Evolutionary conservation across 2,329 filamentous ascomycete genomes (phyloP).

Genomic region (Xylariaceae sp.): DNA sequence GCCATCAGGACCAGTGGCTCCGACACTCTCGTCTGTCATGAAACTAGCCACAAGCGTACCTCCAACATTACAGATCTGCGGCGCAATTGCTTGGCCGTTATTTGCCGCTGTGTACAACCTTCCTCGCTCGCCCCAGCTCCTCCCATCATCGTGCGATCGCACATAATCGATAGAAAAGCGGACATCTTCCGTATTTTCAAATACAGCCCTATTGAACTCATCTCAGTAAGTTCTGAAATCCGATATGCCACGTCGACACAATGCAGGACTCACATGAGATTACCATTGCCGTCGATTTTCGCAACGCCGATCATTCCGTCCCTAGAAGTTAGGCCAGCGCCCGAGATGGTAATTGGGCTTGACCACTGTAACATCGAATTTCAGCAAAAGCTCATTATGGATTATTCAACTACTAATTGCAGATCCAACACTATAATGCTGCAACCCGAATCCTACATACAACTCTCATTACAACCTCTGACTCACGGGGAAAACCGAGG

Average conservation of each 20-base stretch:
- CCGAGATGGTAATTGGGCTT: conserved; percentile 43
- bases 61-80: conserved; percentile 51
- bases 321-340: conserved; percentile 42
- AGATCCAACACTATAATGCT: neutral
- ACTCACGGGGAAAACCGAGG: neutral
- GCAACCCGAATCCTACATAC: neutral
- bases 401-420: neutral
- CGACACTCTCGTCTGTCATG: conserved; percentile 52
- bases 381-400: conserved; percentile 39
- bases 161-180: conserved; percentile 48
- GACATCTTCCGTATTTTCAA: conserved; percentile 48
- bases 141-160: conserved; percentile 49
- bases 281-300: conserved; percentile 35
- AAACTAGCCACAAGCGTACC: conserved; percentile 51
- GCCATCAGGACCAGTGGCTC: conserved; percentile 31
- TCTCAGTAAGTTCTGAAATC: neutral
- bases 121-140: conserved; percentile 47
- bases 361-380: conserved; percentile 22
- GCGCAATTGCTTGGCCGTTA: conserved; percentile 48
- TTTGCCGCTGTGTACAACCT: conserved; percentile 47
- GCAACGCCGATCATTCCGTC: conserved; percentile 56
- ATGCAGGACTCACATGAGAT: conserved; percentile 43
- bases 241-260: neutral
- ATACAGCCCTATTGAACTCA: conserved; percentile 43
- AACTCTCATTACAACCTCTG: neutral